A percentile compares a stretch with the other conserved stretches of the same genome.
These are phyloP conservation scores for Dactylellina drechsleri DNA, from an alignment of 2,329 filamentous ascomycete species.

Conservation along the genomic window DNA sequence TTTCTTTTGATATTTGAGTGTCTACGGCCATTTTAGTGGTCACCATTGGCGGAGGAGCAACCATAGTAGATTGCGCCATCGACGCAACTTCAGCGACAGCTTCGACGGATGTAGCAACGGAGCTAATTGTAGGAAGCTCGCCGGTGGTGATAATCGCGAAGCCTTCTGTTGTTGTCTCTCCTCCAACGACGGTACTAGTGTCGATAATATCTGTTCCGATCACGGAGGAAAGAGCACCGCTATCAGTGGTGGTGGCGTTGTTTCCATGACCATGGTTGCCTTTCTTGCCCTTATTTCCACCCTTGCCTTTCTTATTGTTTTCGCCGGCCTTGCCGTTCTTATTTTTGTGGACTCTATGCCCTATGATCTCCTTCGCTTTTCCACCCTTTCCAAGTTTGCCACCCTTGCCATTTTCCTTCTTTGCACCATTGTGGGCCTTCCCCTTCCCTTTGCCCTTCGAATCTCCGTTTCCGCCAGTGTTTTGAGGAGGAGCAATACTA, in stretches of 20 bases:
- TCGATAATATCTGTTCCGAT: constrained; percentile 20
- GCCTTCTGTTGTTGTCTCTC: constrained; percentile 34
- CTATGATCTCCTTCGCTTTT: neutral
- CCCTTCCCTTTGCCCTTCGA: neutral
- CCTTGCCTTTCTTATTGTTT: constrained; percentile 3
- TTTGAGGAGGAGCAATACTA: constrained; percentile 6
- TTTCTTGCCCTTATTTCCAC: neutral
- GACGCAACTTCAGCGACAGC: constrained; percentile 9
- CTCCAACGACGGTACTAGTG: neutral
- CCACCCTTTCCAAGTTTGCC: neutral
- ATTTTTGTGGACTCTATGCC: neutral
- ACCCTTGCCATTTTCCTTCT: constrained; percentile 16
- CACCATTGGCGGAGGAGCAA: constrained; percentile 6
- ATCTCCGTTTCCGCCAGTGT: neutral
- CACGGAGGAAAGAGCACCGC: constrained; percentile 18
- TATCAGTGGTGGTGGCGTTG: constrained; percentile 31
- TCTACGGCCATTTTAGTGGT: neutral
- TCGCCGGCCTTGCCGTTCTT: constrained; percentile 7
- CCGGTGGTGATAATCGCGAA: constrained; percentile 39
- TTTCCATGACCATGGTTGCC: constrained; percentile 1
- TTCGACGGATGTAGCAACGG: neutral
- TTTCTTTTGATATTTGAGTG: neutral
- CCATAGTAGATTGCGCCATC: neutral
- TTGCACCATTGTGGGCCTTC: constrained; percentile 21
- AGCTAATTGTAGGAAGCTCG: constrained; percentile 3